These are phyloP conservation scores for Pyrus hybrid DNA, from an alignment of 331 rosid genomes.

Conservation along the genomic window DNA sequence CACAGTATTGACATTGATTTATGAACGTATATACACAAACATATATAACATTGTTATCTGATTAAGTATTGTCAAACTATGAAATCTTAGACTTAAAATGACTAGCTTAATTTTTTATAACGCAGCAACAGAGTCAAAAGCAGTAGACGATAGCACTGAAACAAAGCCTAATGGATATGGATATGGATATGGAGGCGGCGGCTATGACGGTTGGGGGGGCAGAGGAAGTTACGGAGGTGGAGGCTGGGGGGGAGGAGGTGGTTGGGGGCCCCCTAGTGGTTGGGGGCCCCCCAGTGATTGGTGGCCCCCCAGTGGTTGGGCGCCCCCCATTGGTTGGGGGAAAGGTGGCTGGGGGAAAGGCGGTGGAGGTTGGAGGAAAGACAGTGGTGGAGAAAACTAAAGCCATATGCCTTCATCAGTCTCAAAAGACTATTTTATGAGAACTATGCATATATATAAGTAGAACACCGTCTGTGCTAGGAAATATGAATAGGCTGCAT, in stretches of 20 bases:
- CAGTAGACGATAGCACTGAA: not conserved
- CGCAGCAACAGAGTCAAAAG: not conserved
- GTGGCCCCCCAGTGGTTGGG: too few species aligned
- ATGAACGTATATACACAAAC: not conserved
- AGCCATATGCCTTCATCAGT: not conserved
- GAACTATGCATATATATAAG: not conserved
- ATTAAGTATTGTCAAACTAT: too few species aligned
- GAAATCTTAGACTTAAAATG: not conserved
- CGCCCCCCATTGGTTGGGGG: not conserved
- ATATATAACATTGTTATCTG: not conserved
- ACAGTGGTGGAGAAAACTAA: not conserved
- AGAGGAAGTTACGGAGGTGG: not conserved
- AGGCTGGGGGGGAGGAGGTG: not conserved
- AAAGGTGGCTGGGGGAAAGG: not conserved
- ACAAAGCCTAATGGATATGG: not conserved
- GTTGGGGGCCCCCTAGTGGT: not conserved
- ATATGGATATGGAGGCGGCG: not conserved
- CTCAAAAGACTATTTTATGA: not conserved
- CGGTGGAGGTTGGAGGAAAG: not conserved
- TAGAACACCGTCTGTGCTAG: not conserved
- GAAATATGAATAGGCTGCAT: not conserved
- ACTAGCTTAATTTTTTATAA: not conserved
- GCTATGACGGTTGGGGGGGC: not conserved
- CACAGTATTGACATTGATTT: too few species aligned
- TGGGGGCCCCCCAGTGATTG: too few species aligned